Base-by-base conservation (phyloP, 1,284 basidiomycete genomes). In the Agaricales sp. region DNA sequence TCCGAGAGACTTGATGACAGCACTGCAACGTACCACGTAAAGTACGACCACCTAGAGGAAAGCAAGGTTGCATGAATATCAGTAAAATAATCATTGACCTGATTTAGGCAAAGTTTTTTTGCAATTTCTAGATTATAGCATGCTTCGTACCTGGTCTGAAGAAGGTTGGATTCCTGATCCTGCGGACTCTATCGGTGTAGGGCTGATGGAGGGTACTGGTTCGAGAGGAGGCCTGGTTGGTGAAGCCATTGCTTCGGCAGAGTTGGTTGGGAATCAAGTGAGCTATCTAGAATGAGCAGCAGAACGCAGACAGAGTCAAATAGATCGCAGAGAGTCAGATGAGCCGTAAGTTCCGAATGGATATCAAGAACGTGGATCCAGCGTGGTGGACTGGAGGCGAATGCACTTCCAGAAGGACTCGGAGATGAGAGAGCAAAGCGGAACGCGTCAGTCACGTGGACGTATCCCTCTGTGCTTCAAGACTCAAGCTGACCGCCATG, bases 1-100 rank as follows among this genome's bases (percentile, higher is more conserved):
- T n/a, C 21, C 35, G 39, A 35, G 43, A 44, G 30, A 45, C n/a
- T n/a, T n/a, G n/a, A n/a, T n/a, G n/a, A n/a, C n/a, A n/a, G n/a
- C n/a, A n/a, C n/a, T n/a, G 54, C 38, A 30, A 75, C 84, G 58
- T 65, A 87, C 85, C 51, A 86, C 82, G 59, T 87, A 88, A 55
- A 88, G 68, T 19, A 80, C 74, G 47, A 80, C 78, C 51, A 79
- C 71, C 79, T 81, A 55, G 46, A 54, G 41, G 38, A 44, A 51
- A 26, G n/a, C n/a, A n/a, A n/a, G n/a, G n/a, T n/a, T n/a, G n/a
- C n/a, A n/a, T n/a, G n/a, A n/a, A n/a, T n/a, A n/a, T n/a, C n/a
- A n/a, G n/a, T n/a, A n/a, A n/a, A n/a, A n/a, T n/a, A n/a, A n/a
- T n/a, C n/a, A n/a, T n/a, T n/a, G n/a, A n/a, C n/a, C n/a, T n/a